Conservation (phyloP, 352 stramenopile genomes). For the Globisporangium rhizosaccharum region DNA sequence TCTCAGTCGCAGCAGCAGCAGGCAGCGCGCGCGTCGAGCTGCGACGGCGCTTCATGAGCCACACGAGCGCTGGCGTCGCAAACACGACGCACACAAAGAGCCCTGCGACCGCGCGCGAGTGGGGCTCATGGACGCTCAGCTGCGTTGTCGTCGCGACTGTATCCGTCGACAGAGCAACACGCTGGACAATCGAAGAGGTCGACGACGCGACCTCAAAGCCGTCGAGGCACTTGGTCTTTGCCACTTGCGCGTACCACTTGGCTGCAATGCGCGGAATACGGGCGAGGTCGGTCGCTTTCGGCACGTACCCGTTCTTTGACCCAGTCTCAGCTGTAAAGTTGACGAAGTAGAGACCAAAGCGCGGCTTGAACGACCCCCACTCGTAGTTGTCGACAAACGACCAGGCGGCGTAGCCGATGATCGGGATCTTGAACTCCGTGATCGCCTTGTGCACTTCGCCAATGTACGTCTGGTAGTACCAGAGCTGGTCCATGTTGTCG, state of each 20-base stretch:
- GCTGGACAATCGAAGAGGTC: background rate
- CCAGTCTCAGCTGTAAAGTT: conserved; percentile 35
- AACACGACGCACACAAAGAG: conserved; percentile 5
- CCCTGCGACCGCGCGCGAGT: conserved; percentile 1
- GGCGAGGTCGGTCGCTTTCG: conserved; percentile 19
- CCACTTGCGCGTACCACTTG: conserved; percentile 50
- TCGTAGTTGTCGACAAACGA: conserved; percentile 95
- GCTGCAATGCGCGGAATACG: conserved; percentile 38
- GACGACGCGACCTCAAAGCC: background rate
- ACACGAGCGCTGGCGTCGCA: conserved; percentile 10
- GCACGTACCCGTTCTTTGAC: conserved; percentile 18
- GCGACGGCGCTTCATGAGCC: conserved; percentile 14
- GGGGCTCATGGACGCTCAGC: background rate
- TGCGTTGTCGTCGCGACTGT: background rate
- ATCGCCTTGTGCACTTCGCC: conserved; percentile 57
- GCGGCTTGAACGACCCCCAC: conserved; percentile 76
- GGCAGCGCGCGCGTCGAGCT: background rate
- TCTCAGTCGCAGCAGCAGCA: conserved; percentile 3
- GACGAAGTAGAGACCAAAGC: conserved; percentile 53
- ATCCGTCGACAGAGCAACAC: background rate
- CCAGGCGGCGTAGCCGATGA: conserved; percentile 93
- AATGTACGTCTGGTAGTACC: conserved; percentile 50
- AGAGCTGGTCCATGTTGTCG: conserved; percentile 50
- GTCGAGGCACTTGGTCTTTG: conserved; percentile 58
- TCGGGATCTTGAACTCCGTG: conserved; percentile 47